Evolutionary conservation across 1,139 yeast genomes (phyloP).

Genomic region (Pichia sp.): DNA sequence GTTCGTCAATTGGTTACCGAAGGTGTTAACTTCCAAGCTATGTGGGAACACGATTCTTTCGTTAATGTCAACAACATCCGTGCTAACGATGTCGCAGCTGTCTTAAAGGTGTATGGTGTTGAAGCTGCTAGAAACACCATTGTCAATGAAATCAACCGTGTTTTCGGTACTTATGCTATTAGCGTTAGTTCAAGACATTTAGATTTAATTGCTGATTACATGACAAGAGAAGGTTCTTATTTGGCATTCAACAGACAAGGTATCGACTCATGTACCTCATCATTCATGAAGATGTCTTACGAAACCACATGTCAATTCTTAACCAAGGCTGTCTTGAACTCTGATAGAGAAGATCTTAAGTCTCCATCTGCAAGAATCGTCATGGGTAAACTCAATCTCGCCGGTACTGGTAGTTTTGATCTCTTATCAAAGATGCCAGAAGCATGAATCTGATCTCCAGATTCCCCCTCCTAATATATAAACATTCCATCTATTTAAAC

Average conservation of each 20-base stretch:
- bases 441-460: constrained; percentile 1
- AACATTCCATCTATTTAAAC: not conserved
- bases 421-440: constrained; percentile 66
- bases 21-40: constrained; percentile 95
- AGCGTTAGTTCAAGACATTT: constrained; percentile 91
- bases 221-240: constrained; percentile 98
- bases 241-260: constrained; percentile 98
- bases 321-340: constrained; percentile 93
- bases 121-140: constrained; percentile 99
- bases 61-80: constrained; percentile 84
- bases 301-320: constrained; percentile 98
- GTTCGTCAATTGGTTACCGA: constrained; percentile 83
- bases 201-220: constrained; percentile 97
- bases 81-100: constrained; percentile 92
- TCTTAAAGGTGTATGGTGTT: constrained; percentile 90
- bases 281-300: constrained; percentile 98
- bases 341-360: constrained; percentile 84
- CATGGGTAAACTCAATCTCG: constrained; percentile 84
- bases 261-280: constrained; percentile 91
- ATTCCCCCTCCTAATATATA: not conserved
- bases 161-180: constrained; percentile 96
- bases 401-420: constrained; percentile 97
- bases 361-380: constrained; percentile 97
- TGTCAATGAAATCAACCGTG: constrained; percentile 94
- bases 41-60: constrained; percentile 98